Evolutionary conservation across 371 early-diverging fungal genomes (phyloP).

Genomic region (Mortierella sp.): DNA sequence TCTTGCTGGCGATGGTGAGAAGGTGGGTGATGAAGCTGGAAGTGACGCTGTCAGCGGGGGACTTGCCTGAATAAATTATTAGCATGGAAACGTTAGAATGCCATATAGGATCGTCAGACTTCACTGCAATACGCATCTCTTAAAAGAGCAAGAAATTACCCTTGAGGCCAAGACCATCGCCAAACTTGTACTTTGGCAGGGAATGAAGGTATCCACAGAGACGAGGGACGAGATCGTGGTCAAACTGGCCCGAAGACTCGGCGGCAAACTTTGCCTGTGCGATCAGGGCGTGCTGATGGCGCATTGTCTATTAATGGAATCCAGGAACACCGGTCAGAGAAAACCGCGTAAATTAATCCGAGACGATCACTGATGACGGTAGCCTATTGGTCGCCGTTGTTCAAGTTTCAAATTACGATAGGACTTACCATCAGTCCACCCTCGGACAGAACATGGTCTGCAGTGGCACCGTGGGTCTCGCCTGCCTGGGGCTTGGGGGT

Average conservation of each 20-base stretch:
- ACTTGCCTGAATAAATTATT: constrained; percentile 27
- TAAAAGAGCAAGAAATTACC: constrained; percentile 15
- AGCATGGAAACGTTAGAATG: not conserved
- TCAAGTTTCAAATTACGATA: not conserved
- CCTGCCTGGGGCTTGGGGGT: constrained; percentile 26
- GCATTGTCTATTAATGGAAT: constrained; percentile 28
- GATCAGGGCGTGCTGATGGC: constrained; percentile 53
- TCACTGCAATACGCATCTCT: not conserved
- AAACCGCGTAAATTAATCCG: not conserved
- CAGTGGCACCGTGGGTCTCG: constrained; percentile 1
- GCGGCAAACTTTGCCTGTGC: constrained; percentile 57
- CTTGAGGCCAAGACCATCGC: constrained; percentile 40
- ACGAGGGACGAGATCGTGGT: constrained; percentile 52
- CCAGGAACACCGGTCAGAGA: not conserved
- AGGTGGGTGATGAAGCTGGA: constrained; percentile 55
- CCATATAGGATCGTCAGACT: too few species aligned
- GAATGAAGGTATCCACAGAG: constrained; percentile 52
- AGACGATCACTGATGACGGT: not conserved
- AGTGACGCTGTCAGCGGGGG: constrained; percentile 47
- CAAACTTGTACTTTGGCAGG: constrained; percentile 44
- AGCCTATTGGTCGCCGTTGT: not conserved
- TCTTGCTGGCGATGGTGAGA: constrained; percentile 63
- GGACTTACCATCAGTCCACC: constrained; percentile 31
- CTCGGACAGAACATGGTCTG: constrained; percentile 12
- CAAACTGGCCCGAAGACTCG: constrained; percentile 57